Evolutionary conservation across 2,329 filamentous ascomycete species (phyloP), one percentile per base, ranked within the genome.

Genomic region (Fusarium chaquense): DNA sequence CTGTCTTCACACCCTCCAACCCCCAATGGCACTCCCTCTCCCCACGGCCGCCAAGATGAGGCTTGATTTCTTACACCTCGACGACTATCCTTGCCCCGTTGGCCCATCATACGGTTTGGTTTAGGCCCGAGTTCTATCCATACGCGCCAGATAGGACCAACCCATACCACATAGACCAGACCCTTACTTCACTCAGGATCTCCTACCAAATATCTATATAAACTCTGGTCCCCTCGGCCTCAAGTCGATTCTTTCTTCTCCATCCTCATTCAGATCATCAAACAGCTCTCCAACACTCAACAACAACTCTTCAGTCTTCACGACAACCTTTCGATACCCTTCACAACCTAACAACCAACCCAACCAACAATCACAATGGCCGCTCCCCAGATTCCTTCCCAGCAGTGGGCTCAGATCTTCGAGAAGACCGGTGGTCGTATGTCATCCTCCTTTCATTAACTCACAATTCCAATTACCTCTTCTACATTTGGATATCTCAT

Each of bases 401-500:
- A 90, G 81, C 95, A 98, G 85, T 97, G 91, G 93, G 95, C 95
- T 53, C 92, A 96, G 82, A 93, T 98, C 74, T 86, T 96, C 75
- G 92, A 97, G 82, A 88, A 93, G 85, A 90, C 86, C 60, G 93
- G 92, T 73, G 90, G 90, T 58, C 88, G 90, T 84, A 84, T 76
- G 87, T 83, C 24, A 59, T 52, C 40, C 53, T 45, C 24, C 43
- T 50, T 40, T 28, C 50, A 24, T 52, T 51, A 28, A 30, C 22
- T 26, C 49, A 46, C 51, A 45, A 50, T 44, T 53, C 22, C 46
- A 58, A 63, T 68, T 64, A 40, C 54, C 46, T 51, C 35, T 47
- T 57, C 22, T 43, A 45, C 35, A 43, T 32, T 33, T 44, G 58
- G 28, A 32, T 46, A 65, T 70, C 59, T 67, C 47, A 44, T 66